phyloP scores from a whole-genome alignment of 345 rosid genomes.

The Pistacia integerrima region DNA sequence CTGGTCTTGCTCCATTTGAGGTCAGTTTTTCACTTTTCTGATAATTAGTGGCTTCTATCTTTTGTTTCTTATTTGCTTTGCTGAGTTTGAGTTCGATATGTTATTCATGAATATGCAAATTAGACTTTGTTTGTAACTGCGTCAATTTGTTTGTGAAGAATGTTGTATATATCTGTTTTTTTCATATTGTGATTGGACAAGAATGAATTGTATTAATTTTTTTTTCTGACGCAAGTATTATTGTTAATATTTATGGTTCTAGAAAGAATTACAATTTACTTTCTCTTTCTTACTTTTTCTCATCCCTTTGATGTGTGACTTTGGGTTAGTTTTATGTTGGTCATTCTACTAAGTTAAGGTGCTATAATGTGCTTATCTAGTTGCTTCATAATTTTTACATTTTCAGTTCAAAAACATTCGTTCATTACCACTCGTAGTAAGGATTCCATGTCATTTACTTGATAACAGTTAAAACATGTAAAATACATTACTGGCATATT shows the following conservation, averaged over 20 bases:
- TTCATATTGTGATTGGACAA: not conserved
- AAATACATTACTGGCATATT: not conserved
- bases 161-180: too few species aligned
- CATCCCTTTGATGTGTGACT: not conserved
- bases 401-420: not conserved
- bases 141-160: not conserved
- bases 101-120: not conserved
- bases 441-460: not conserved
- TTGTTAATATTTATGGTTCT: not conserved
- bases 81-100: not conserved
- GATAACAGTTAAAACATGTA: not conserved
- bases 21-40: conserved; percentile 34
- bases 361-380: not conserved
- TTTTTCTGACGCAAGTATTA: not conserved
- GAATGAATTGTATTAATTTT: not conserved
- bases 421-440: not conserved
- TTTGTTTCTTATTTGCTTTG: conserved; percentile 7
- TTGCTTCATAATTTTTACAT: not conserved
- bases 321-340: not conserved
- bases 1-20: conserved; percentile 90
- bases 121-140: not conserved
- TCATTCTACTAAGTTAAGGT: not conserved
- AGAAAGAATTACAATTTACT: not conserved
- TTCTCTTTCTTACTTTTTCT: not conserved
- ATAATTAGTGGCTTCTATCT: not conserved